phyloP scores from a whole-genome alignment of 2,329 filamentous ascomycete genomes.

The Hypoxylon sp. region DNA sequence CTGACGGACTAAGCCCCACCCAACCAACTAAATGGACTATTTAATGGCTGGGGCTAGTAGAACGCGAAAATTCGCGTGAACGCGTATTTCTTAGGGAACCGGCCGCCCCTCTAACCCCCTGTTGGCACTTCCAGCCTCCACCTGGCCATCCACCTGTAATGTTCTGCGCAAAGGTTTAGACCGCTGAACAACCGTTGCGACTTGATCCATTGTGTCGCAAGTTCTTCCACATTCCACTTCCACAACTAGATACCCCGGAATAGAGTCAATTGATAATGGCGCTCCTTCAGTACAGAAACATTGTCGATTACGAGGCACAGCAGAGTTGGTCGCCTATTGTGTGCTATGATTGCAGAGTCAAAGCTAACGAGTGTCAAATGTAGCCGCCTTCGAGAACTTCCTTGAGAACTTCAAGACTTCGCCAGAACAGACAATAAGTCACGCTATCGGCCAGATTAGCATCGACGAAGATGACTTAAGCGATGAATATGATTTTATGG shows the following conservation, averaged over 20 bases:
- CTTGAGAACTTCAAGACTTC: conserved; percentile 87
- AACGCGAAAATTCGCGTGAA: conserved; percentile 51
- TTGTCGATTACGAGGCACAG: conserved; percentile 90
- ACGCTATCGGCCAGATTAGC: conserved; percentile 85
- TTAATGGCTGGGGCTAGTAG: conserved; percentile 47
- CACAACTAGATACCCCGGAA: conserved; percentile 26
- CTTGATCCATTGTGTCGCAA: conserved; percentile 45
- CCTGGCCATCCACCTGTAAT: too few species aligned
- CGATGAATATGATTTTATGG: conserved; percentile 94
- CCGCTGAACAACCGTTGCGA: conserved; percentile 39
- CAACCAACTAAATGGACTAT: conserved; percentile 12
- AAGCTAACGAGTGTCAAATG: conserved; percentile 49
- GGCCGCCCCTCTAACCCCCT: conserved; percentile 14
- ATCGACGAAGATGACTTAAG: conserved; percentile 88
- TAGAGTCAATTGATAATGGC: conserved; percentile 71
- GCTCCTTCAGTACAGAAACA: conserved; percentile 81
- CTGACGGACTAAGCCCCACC: background rate
- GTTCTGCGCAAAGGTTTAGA: conserved; percentile 11
- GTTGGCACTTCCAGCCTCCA: conserved; percentile 41
- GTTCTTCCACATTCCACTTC: conserved; percentile 41
- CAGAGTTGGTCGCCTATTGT: conserved; percentile 66
- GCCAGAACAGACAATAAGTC: conserved; percentile 76
- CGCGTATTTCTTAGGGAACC: conserved; percentile 27
- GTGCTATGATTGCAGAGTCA: conserved; percentile 16
- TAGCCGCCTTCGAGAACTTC: conserved; percentile 89